phyloP scores from a whole-genome alignment of 2,329 filamentous ascomycete genomes.

The Trichothecium roseum region DNA sequence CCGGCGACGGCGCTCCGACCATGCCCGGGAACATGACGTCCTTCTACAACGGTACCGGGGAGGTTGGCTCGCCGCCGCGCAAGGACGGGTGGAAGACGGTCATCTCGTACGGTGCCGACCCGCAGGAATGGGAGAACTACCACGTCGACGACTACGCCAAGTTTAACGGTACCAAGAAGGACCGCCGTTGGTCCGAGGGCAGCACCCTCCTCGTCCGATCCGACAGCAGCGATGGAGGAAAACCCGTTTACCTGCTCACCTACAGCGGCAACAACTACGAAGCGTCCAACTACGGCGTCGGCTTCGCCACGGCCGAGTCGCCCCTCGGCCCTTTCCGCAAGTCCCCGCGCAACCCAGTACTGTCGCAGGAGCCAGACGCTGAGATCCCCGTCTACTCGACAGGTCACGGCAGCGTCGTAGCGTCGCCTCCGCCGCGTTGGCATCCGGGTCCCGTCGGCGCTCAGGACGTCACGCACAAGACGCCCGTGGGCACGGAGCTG shows the following conservation, averaged over 20 bases:
- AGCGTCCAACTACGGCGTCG: slow-evolving; percentile 24
- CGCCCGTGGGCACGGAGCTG: slow-evolving; percentile 17
- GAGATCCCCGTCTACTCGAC: slow-evolving; percentile 20
- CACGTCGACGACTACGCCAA: slow-evolving; percentile 21
- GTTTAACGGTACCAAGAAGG: slow-evolving; percentile 22
- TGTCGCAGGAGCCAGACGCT: slow-evolving; percentile 17
- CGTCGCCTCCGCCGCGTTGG: slow-evolving; percentile 14
- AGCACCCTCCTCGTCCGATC: slow-evolving; percentile 18
- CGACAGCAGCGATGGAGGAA: slow-evolving; percentile 8
- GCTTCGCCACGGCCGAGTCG: slow-evolving; percentile 20
- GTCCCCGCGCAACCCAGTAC: slow-evolving; percentile 18
- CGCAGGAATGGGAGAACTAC: slow-evolving; percentile 23
- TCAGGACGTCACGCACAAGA: slow-evolving; percentile 19
- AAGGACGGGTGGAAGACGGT: slow-evolving; percentile 26
- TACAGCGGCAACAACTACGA: slow-evolving; percentile 25
- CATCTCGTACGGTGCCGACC: slow-evolving; percentile 22
- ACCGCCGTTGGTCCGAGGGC: slow-evolving; percentile 24
- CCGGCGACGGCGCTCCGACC: slow-evolving; percentile 10
- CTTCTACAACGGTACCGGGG: slow-evolving; percentile 21
- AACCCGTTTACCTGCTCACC: slow-evolving; percentile 18
- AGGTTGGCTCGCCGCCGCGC: slow-evolving; percentile 19
- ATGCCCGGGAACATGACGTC: slow-evolving; percentile 18
- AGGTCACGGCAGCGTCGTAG: slow-evolving; percentile 22
- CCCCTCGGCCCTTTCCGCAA: slow-evolving; percentile 22
- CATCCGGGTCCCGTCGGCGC: slow-evolving; percentile 11